Base-by-base conservation (phyloP, 148 eudicot genomes). In the Hydrangea macrophylla region DNA sequence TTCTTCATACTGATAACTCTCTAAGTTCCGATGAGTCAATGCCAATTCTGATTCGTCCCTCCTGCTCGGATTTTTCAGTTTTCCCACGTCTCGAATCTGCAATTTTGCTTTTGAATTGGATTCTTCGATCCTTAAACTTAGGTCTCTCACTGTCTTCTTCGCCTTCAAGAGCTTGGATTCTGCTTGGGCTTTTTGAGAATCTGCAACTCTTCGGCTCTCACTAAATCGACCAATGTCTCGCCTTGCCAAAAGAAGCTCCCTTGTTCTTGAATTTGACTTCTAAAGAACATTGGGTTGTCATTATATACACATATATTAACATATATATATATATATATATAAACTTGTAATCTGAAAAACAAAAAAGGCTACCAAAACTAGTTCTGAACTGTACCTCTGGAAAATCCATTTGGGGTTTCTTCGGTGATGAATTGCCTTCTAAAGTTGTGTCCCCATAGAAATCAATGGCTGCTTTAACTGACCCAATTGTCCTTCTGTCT, bases 241-340 rank as follows among this genome's bases (percentile, higher is more conserved):
- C 77, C 80, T 85, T 40, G 88, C 88, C n/a, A 58, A 65, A 69
- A 84, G 83, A 64, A 84, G 83, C 70, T 88, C 88, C 50, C 79
- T 72, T 32, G 83, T 83, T 69, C 75, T 87, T 31, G 93, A 73
- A 79, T 76, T 33, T 28, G 56, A 74, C 44, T 71, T 83, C 94
- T 89, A 73, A 53, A 45, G 44, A 73, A 55, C 2, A 22, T 65
- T 25, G 5, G n/a, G n/a, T 20, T 48, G 22, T 48, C 23, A 48
- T 17, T 48, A 48, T 20, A 2, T 42, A 25, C 27, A 4, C 15
- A 42, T 42, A 42, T 42, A 42, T 42, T 11, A 11, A 42, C 17
- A 42, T 42, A 42, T 42, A 42, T 7, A 42, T 42, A 42, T 42
- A 42, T 42, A 42, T 12, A 42, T 42, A 42, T 12, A 42, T 11